Evolutionary conservation across 2,329 filamentous ascomycete species (phyloP), one percentile per base, ranked within the genome.

Genomic region (Sclerotinia glacialis): DNA sequence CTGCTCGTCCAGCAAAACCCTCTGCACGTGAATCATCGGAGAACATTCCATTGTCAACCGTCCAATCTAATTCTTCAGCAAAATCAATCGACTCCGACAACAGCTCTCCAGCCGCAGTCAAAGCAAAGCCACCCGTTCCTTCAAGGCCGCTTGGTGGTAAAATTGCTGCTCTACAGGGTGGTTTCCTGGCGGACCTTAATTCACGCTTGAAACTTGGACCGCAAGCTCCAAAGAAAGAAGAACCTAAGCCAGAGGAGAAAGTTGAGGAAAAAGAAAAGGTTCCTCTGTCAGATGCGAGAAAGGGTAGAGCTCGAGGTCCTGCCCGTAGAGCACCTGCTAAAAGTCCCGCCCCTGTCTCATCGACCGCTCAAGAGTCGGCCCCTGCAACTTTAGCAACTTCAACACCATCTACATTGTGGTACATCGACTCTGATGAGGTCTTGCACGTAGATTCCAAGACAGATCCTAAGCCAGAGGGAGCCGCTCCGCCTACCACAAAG

Each of bases 161-260:
- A 81, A 96, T 99, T 76, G 92, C 93, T 21, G 90, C 92, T 31
- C 81, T 99, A 42, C 93, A 96, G 78, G 91, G 91, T 47, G 92
- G 91, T 3, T 98, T 99, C 78, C 87, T 99, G 84, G 93, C 88
- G 54, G 94, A 98, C 75, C 81, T 99, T 52, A 97, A 98, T 78
- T 93, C 92, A 73, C 90, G 93, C 59, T 82, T 99, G 37, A 89
- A 92, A 75, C 80, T 96, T 46, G 95, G 95, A 1, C 94, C 93
- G n/a, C 88, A 91, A 72, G 86, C 83, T 12, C 85, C 88, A 1
- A 93, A 92, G 80, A 89, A 91, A 71, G 89, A 91, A 74, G 89
- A 93, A 70, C 80, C 83, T 50, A 76, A 80, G 12, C 79, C 82
- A 18, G 83, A 87, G 63, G 83, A 86, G 42, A 79, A 78, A 2